Evolutionary conservation across 1,284 basidiomycete species (phyloP).

Genomic region (Ustilago shanxiensis): DNA sequence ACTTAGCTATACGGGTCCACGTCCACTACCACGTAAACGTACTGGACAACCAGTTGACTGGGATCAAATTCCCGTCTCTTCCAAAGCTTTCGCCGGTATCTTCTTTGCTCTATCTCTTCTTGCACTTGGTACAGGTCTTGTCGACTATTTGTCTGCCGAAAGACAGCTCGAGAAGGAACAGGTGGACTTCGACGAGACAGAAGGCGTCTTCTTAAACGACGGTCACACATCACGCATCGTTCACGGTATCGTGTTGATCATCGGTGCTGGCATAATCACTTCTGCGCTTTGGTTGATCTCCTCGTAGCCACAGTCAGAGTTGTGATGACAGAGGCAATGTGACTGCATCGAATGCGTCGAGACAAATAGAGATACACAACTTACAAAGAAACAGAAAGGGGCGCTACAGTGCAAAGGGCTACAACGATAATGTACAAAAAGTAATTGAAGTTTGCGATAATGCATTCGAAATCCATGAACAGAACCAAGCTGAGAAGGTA

Average conservation of each 20-base stretch:
- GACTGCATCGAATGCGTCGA: background rate
- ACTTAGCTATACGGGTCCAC: background rate
- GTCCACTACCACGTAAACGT: background rate
- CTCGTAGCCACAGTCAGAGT: conserved; percentile 7
- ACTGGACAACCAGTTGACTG: conserved; percentile 18
- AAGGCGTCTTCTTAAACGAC: conserved; percentile 45
- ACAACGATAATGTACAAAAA: conserved; percentile 3
- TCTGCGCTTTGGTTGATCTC: conserved; percentile 32
- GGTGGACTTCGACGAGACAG: conserved; percentile 49
- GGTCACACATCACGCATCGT: conserved; percentile 29
- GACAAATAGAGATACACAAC: background rate
- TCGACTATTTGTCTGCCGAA: conserved; percentile 33
- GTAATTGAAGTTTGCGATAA: background rate
- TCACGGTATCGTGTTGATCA: conserved; percentile 32
- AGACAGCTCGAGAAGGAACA: conserved; percentile 40
- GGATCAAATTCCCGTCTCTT: conserved; percentile 26
- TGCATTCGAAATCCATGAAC: background rate
- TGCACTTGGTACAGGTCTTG: conserved; percentile 20
- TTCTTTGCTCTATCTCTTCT: conserved; percentile 35
- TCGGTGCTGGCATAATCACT: conserved; percentile 33
- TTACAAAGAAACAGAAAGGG: background rate
- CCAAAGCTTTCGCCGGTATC: conserved; percentile 27
- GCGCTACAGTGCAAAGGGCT: background rate
- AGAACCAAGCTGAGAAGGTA: background rate
- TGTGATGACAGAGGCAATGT: background rate